Base-by-base conservation (phyloP, 2,329 filamentous ascomycete species). In the Metarhizium album region DNA sequence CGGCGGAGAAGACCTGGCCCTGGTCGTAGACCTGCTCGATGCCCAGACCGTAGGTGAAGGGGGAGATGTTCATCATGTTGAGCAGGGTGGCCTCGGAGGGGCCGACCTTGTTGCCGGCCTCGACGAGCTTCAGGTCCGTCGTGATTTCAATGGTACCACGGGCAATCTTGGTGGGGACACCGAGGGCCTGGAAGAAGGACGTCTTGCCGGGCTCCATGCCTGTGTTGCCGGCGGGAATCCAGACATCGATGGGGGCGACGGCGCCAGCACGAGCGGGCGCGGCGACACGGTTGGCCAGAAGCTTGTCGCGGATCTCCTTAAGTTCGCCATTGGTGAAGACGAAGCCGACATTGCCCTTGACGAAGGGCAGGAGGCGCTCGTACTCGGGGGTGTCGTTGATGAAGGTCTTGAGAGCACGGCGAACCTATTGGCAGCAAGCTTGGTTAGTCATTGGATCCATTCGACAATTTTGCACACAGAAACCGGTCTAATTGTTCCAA, bases 71-170 rank as follows among this genome's bases (percentile, higher is more conserved):
- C 72, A 98, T 78, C 91, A 98, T 87, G 87, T 98, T 98, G 67
- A 98, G 86, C 63, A 98, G 83, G 69, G 91, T 95, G 62, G 93
- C 93, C 82, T 98, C 93, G 70, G 93, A 98, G 69, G 93, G 85
- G 74, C 94, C 93, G 80, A 98, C 94, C 83, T 95, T 97, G 80
- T 52, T 79, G 64, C 84, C 84, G 60, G 88, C 82, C 80, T 95
- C 90, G 68, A 97, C 86, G 73, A 98, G 87, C 87, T 96, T 97
- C 66, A 98, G 81, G 71, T 98, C 93, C 66, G 84, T 80, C 59
- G 90, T 96, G 71, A 98, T 98, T 88, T 98, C 93, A 78, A 98
- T 98, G 78, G 93, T 98, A 94, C 93, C 94, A 95, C 93, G 93
- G 72, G 93, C 93, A 78, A 98, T 98, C 90, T 98, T 98, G 83